Evolutionary conservation across 305 asterid genomes (phyloP).

Genomic region (Stenogyne calaminthoides): DNA sequence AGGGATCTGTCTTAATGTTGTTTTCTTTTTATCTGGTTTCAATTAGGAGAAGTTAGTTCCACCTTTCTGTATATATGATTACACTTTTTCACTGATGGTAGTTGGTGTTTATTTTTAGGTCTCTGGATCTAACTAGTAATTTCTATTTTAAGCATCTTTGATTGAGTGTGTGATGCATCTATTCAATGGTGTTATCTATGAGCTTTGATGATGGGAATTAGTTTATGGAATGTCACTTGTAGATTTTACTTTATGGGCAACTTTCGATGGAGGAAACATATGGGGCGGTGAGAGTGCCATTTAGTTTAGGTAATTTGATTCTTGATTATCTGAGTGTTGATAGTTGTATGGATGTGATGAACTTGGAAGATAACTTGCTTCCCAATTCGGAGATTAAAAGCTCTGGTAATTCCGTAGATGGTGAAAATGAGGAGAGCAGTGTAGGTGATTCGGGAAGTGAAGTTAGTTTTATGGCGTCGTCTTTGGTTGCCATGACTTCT

Average conservation of each 20-base stretch:
- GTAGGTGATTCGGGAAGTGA: constrained; percentile 54
- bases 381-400: constrained; percentile 39
- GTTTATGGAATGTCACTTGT: constrained; percentile 27
- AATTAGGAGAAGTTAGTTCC: constrained; percentile 32
- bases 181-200: constrained; percentile 28
- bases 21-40: neutral
- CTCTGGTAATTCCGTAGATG: constrained; percentile 36
- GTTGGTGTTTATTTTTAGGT: constrained; percentile 42
- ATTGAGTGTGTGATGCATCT: constrained; percentile 20
- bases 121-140: constrained; percentile 51
- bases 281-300: constrained; percentile 56
- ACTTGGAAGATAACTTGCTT: constrained; percentile 29
- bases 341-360: constrained; percentile 47
- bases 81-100: constrained; percentile 40
- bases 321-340: constrained; percentile 39
- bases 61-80: constrained; percentile 30
- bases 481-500: constrained; percentile 51
- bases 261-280: constrained; percentile 50
- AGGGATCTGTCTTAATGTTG: constrained; percentile 33
- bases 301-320: constrained; percentile 56
- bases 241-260: constrained; percentile 22
- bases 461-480: constrained; percentile 40
- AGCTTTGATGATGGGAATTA: constrained; percentile 44
- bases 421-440: constrained; percentile 51
- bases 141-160: constrained; percentile 32